Conservation (phyloP, 257 asterid genomes). For the Fraxinus anomala region DNA sequence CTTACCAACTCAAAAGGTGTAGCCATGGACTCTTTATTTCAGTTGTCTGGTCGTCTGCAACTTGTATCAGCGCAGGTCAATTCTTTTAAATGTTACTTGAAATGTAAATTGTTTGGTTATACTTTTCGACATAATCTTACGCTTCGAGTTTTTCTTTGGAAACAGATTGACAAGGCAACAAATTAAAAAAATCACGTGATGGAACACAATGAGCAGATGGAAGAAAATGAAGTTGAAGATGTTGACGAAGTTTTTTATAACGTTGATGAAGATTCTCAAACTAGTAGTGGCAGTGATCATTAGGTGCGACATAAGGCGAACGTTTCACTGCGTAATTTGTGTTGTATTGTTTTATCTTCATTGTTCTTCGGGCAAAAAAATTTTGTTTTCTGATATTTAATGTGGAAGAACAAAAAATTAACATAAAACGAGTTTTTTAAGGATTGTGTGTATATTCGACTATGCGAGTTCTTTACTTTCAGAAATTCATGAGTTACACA, state of each 20-base stretch:
- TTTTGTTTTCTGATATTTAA: background rate
- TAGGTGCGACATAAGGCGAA: slow-evolving; percentile 33
- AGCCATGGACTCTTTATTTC: slow-evolving; percentile 56
- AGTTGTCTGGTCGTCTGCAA: slow-evolving; percentile 87
- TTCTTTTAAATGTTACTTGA: slow-evolving; percentile 6
- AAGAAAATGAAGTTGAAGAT: slow-evolving; percentile 74
- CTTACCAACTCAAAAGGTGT: slow-evolving; percentile 57
- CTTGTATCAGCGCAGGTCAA: slow-evolving; percentile 85
- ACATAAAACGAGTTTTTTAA: slow-evolving; percentile 7
- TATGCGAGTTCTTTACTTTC: background rate
- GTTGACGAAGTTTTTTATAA: slow-evolving; percentile 77
- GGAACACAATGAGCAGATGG: slow-evolving; percentile 37
- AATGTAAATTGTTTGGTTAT: background rate
- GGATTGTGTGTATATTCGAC: slow-evolving; percentile 13
- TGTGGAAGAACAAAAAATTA: background rate
- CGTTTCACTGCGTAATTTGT: slow-evolving; percentile 16
- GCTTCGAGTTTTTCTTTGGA: background rate
- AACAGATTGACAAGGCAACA: slow-evolving; percentile 65
- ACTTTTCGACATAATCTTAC: background rate
- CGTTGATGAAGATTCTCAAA: slow-evolving; percentile 70
- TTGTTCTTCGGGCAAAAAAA: background rate
- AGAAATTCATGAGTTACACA: background rate
- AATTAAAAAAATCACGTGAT: slow-evolving; percentile 29
- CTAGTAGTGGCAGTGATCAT: slow-evolving; percentile 59
- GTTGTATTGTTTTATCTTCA: slow-evolving; percentile 1